Base-by-base conservation (phyloP, 331 rosid species). In the Acacia pycnantha region DNA sequence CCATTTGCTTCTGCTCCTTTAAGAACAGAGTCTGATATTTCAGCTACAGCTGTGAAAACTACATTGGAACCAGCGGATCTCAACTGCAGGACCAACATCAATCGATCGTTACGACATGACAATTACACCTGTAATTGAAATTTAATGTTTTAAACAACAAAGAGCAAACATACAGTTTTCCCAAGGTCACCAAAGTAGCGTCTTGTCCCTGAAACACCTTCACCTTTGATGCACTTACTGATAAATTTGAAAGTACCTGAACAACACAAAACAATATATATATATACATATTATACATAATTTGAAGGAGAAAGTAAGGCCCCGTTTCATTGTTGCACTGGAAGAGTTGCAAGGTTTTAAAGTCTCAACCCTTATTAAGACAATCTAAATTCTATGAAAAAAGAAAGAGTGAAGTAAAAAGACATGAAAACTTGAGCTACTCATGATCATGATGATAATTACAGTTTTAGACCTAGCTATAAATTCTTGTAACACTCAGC, bases 1-100 rank as follows among this genome's bases (percentile, higher is more conserved):
- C 99, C 99, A 82, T 89, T 92, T 83, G 98, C 91, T 82, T 95
- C 98, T 87, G 99, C 98, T 64, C 98, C 98, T 83, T 85, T 95
- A 72, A 95, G 92, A 90, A 95, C 84, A 82, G 98, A 93, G 88
- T 95, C 99, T 73, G 99, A 93, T 88, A 93, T 91, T 87, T 95
- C 98, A 67, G 99, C 90, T 77, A 95, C 87, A 13, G 97, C 99
- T 56, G 97, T 90, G 82, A 92, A 95, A 73, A 88, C 90, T 70
- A 95, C 87, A 86, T 95, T 95, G 44, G 98, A 90, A 82, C 99
- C 97, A 2, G 97, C 99, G 64, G 97, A 92, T 73, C 88, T 92
- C 90, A 93, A 85, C 99, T 95, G 93, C 87, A 53, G 59, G 88
- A 51, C 66, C 86, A 80, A 65, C 78, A 50, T 56, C 77, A 81